Base-by-base conservation (phyloP, 202 grass and related monocot species). In the Dendrocalamus latiflorus region DNA sequence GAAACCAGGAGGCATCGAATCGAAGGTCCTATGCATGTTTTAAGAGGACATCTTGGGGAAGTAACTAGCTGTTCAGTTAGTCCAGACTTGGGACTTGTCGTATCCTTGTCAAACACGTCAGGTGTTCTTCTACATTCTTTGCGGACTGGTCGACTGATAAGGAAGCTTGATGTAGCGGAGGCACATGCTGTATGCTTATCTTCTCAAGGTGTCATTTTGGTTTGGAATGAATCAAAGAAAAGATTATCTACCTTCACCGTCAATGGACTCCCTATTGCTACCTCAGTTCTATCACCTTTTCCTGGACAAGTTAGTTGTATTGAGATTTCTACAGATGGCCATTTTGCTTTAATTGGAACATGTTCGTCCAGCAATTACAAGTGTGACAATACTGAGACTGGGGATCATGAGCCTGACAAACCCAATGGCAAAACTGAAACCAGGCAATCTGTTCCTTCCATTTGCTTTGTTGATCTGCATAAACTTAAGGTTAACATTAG, bases 41-140 rank as follows among this genome's bases (percentile, higher is more conserved):
- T 99, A 77, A 87, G 96, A 91, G 93, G 96, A 42, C 96, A 99
- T 93, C 91, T 99, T 79, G 96, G 86, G 49, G 93, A 92, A 50
- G 78, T 99, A 78, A 80, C 84, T 20, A 94, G 89, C 77, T 99
- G 96, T 82, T 85, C 91, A 71, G 89, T 99, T 85, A 92, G 89
- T 84, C 81, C 96, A 60, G 96, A 96, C 85, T 82, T 99, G 84
- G 96, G 96, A 71, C 84, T 94, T 77, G 90, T 96, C 68, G 85
- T 84, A 80, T 96, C 96, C 67, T 96, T 78, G 42, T 99, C 96
- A 83, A 82, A 78, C 38, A 81, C 83, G 67, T 89, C 87, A 76
- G 91, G 93, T 59, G 91, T 96, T 76, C 86, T 99, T 88, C 86
- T 96, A 80, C 96, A 99, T 86, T 99, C 96, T 49, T 88, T 96